Evolutionary conservation across 2,329 filamentous ascomycete species (phyloP).

Genomic region (Zalaria obscura): DNA sequence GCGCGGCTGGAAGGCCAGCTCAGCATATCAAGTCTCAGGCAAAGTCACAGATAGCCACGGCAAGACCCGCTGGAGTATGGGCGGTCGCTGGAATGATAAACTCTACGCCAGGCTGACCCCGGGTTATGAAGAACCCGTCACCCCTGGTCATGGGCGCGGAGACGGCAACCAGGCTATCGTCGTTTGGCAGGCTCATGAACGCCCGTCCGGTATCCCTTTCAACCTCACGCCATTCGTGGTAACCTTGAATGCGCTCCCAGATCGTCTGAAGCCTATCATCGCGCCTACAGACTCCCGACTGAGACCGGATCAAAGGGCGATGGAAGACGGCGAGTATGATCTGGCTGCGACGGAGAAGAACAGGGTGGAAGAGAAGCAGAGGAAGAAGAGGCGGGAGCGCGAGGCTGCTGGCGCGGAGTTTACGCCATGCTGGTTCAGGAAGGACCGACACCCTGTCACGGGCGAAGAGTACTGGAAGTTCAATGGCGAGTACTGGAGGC

Average conservation of each 20-base stretch:
- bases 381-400: constrained; percentile 55
- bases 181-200: constrained; percentile 78
- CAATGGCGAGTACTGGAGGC: constrained; percentile 76
- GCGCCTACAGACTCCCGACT: constrained; percentile 90
- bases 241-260: constrained; percentile 82
- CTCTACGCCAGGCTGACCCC: constrained; percentile 88
- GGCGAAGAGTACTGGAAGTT: constrained; percentile 87
- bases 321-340: constrained; percentile 98
- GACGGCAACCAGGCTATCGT: constrained; percentile 61
- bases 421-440: constrained; percentile 70
- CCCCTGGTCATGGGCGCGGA: constrained; percentile 21
- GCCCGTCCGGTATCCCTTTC: constrained; percentile 79
- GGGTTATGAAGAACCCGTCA: constrained; percentile 53
- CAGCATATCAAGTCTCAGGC: constrained; percentile 75
- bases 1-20: constrained; percentile 88
- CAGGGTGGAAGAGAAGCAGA: constrained; percentile 80
- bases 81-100: constrained; percentile 94
- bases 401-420: constrained; percentile 75
- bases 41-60: constrained; percentile 70
- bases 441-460: constrained; percentile 58
- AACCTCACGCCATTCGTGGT: constrained; percentile 94
- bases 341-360: constrained; percentile 89
- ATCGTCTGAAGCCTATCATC: constrained; percentile 61
- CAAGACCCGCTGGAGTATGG: constrained; percentile 76
- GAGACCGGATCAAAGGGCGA: constrained; percentile 85